phyloP scores from a whole-genome alignment of 805 yeast genomes.

The Candida michaelii region DNA sequence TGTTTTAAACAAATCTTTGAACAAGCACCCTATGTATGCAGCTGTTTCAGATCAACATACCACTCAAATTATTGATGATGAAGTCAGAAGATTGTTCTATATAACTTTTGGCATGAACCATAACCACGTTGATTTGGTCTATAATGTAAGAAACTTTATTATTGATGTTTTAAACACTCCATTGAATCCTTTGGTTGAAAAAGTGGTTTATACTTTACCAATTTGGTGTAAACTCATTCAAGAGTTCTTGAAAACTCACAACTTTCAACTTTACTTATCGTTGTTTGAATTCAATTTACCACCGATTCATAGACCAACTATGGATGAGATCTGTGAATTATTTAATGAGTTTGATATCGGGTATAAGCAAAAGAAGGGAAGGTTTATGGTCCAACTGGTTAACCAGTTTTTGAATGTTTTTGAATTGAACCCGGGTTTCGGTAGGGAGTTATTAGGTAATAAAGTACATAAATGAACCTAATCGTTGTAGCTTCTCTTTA shows the following conservation, averaged over 20 bases:
- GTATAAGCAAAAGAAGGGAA: not conserved
- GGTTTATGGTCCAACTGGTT: not conserved
- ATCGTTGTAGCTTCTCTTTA: too few species aligned
- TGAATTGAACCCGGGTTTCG: not conserved
- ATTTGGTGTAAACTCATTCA: not conserved
- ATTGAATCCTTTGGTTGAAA: not conserved
- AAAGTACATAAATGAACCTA: too few species aligned
- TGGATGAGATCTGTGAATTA: not conserved
- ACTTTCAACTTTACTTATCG: not conserved
- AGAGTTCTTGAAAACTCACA: constrained; percentile 1
- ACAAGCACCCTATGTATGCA: too few species aligned
- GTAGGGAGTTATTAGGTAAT: not conserved
- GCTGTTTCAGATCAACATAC: too few species aligned
- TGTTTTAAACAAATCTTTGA: too few species aligned
- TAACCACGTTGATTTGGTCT: constrained; percentile 1
- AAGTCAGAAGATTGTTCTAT: not conserved
- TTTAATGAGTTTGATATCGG: not conserved
- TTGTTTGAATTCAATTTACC: not conserved
- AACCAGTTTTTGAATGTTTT: not conserved
- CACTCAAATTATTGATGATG: too few species aligned
- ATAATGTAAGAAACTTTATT: constrained; percentile 2
- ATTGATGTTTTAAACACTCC: not conserved
- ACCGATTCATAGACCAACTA: not conserved
- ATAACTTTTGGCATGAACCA: constrained; percentile 2
- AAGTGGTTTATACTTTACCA: not conserved